Percentiles rank a stretch among this genome's conserved stretches.
Conservation (phyloP, 768 basidiomycete species). For the Termitomyces sp. region DNA sequence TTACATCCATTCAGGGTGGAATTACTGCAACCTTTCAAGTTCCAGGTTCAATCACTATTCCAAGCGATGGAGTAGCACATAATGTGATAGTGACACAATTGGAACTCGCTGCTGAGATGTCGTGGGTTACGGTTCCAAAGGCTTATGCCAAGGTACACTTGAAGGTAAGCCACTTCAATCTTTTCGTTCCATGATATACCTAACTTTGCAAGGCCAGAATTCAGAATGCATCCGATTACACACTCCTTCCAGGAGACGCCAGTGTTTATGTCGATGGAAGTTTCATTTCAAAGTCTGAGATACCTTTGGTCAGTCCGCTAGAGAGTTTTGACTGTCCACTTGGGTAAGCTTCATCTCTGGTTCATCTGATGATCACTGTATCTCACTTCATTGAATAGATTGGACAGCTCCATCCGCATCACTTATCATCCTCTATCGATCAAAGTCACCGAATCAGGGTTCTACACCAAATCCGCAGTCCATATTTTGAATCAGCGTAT, state of each 20-base stretch:
- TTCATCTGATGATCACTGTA: not conserved
- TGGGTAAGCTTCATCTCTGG: slow-evolving; percentile 28
- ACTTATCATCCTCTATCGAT: slow-evolving; percentile 36
- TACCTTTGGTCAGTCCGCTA: slow-evolving; percentile 38
- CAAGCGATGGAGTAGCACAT: slow-evolving; percentile 35
- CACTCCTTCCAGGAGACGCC: slow-evolving; percentile 42
- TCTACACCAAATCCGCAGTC: slow-evolving; percentile 30
- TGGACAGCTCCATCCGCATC: slow-evolving; percentile 38
- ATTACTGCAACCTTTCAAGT: slow-evolving; percentile 38
- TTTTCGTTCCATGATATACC: not conserved
- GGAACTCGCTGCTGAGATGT: slow-evolving; percentile 33
- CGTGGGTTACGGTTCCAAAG: slow-evolving; percentile 41
- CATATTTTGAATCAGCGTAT: slow-evolving; percentile 33
- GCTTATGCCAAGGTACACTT: slow-evolving; percentile 34
- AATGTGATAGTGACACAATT: slow-evolving; percentile 39
- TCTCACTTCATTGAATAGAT: slow-evolving; percentile 14
- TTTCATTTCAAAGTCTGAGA: slow-evolving; percentile 46
- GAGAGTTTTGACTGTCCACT: slow-evolving; percentile 44
- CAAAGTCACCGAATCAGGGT: slow-evolving; percentile 27
- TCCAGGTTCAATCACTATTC: slow-evolving; percentile 39
- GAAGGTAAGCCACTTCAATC: slow-evolving; percentile 22
- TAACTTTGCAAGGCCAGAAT: slow-evolving; percentile 36
- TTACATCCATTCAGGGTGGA: too few species aligned
- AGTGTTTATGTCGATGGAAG: slow-evolving; percentile 55
- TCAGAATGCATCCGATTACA: slow-evolving; percentile 52